These are phyloP conservation scores for Crataegus laevigata DNA, from an alignment of 306 rosid species.

Conservation along the genomic window DNA sequence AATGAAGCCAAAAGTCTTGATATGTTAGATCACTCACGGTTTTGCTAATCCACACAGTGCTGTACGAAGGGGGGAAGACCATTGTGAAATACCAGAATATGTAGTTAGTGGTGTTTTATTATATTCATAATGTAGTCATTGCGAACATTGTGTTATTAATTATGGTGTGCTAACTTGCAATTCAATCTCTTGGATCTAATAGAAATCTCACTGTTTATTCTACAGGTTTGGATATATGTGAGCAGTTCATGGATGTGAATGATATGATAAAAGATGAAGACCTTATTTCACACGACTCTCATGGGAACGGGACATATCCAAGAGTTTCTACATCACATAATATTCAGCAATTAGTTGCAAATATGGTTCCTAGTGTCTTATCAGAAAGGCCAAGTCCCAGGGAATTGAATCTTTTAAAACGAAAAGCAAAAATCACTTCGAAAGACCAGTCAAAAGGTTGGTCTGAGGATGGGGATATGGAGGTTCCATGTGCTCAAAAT, in stretches of 20 bases:
- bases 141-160: background rate
- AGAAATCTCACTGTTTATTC: slow-evolving; percentile 18
- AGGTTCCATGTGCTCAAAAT: slow-evolving; percentile 47
- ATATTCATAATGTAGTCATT: background rate
- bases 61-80: background rate
- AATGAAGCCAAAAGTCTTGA: background rate
- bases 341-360: slow-evolving; percentile 80
- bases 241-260: slow-evolving; percentile 93
- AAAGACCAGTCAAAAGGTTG: slow-evolving; percentile 83
- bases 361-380: slow-evolving; percentile 81
- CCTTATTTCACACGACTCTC: slow-evolving; percentile 58
- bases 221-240: slow-evolving; percentile 86
- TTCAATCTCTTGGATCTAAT: slow-evolving; percentile 14
- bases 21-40: background rate
- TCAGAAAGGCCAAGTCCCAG: slow-evolving; percentile 94
- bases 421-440: slow-evolving; percentile 82
- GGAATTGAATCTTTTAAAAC: slow-evolving; percentile 80
- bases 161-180: background rate
- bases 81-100: background rate
- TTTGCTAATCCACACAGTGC: background rate
- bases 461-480: slow-evolving; percentile 75
- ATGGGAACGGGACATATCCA: slow-evolving; percentile 56
- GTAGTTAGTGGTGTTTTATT: background rate
- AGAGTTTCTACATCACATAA: slow-evolving; percentile 69
- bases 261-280: slow-evolving; percentile 97